phyloP scores from a whole-genome alignment of 371 early-diverging fungal species.

The Mortierella sp. region DNA sequence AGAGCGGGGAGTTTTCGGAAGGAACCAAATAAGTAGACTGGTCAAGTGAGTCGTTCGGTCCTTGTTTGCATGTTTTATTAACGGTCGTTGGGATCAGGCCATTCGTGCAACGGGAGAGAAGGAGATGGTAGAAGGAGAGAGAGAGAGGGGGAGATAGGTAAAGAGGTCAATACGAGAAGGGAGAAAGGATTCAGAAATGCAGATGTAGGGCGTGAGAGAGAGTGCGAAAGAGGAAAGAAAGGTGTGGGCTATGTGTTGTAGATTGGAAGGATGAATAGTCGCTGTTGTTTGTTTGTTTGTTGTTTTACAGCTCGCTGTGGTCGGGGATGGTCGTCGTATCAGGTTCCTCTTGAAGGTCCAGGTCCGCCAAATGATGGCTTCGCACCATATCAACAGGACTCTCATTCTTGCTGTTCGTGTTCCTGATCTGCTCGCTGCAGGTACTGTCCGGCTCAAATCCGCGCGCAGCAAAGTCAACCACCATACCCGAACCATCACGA shows the following conservation, averaged over 20 bases:
- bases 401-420: not conserved
- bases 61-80: not conserved
- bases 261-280: not conserved
- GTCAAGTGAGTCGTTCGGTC: not conserved
- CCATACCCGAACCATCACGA: not conserved
- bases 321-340: not conserved
- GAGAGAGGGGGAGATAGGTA: too few relatives aligned
- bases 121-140: not conserved
- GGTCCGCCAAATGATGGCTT: not conserved
- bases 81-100: not conserved
- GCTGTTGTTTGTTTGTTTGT: not conserved
- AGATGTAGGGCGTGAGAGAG: not conserved
- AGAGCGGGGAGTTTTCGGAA: not conserved
- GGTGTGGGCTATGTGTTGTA: not conserved
- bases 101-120: not conserved
- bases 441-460: not conserved
- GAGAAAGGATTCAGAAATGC: not conserved
- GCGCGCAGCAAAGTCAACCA: not conserved
- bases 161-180: not conserved
- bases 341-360: not conserved
- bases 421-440: not conserved
- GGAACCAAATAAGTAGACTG: not conserved
- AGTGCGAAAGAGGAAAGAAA: not conserved
- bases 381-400: not conserved
- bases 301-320: not conserved